A percentile compares a stretch with the other conserved stretches of the same genome.
Evolutionary conservation across 768 basidiomycete species (phyloP).

Genomic region (Collybia sordida): DNA sequence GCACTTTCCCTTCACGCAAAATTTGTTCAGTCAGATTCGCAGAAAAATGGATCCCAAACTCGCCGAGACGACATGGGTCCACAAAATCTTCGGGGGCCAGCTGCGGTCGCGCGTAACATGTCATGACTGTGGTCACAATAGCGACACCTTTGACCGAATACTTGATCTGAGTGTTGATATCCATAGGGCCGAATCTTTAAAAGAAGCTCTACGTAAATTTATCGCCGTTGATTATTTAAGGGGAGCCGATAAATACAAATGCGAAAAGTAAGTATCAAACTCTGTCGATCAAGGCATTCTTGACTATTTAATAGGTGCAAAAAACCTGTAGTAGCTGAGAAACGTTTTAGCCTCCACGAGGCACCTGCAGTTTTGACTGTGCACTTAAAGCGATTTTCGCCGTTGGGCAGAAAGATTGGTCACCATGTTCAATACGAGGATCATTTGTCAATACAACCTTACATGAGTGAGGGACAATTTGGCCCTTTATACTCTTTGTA

Average conservation of each 20-base stretch:
- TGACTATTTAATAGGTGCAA: slow-evolving; percentile 67
- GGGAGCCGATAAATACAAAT: slow-evolving; percentile 96
- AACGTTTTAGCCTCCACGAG: slow-evolving; percentile 85
- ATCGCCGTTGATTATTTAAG: slow-evolving; percentile 79
- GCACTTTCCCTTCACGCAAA: background rate
- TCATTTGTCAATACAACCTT: slow-evolving; percentile 64
- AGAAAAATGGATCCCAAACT: slow-evolving; percentile 72
- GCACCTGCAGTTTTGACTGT: slow-evolving; percentile 88
- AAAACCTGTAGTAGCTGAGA: slow-evolving; percentile 85
- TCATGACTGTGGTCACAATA: slow-evolving; percentile 75
- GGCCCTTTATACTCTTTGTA: slow-evolving; percentile 85
- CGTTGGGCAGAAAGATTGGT: slow-evolving; percentile 83
- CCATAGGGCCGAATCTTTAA: slow-evolving; percentile 55
- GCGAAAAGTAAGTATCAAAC: slow-evolving; percentile 79
- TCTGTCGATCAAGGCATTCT: background rate
- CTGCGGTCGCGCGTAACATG: slow-evolving; percentile 92
- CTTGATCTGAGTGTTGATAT: slow-evolving; percentile 95
- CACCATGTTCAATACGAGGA: slow-evolving; percentile 80
- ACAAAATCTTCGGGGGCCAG: slow-evolving; percentile 90
- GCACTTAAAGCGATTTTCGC: slow-evolving; percentile 94
- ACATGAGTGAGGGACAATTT: slow-evolving; percentile 81
- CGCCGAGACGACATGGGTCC: slow-evolving; percentile 90
- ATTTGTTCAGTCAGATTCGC: slow-evolving; percentile 5
- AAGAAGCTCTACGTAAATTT: slow-evolving; percentile 78
- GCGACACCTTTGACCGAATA: slow-evolving; percentile 95